Conservation (phyloP, 164 flowering plant genomes). For the Kingdonia uniflora region DNA sequence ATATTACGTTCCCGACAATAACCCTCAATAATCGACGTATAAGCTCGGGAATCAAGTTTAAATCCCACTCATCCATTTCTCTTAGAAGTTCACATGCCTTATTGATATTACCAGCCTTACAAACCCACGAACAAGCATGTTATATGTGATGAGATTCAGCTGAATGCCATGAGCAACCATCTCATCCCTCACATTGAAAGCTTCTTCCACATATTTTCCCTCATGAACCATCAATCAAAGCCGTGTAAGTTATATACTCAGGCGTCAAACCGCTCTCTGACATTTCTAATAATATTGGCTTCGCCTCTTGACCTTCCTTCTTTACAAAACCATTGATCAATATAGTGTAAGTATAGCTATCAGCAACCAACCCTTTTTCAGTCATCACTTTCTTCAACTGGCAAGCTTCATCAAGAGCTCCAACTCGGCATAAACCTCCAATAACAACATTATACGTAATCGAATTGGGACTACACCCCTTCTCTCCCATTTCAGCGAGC, state of each 20-base stretch:
- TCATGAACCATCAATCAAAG: constrained; percentile 51
- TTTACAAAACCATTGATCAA: constrained; percentile 45
- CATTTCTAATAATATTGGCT: constrained; percentile 35
- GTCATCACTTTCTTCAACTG: constrained; percentile 39
- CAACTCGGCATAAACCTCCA: constrained; percentile 49
- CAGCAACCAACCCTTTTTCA: constrained; percentile 41
- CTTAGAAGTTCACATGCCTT: constrained; percentile 33
- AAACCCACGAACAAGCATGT: constrained; percentile 43
- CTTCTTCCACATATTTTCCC: constrained; percentile 38
- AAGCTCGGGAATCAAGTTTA: constrained; percentile 35
- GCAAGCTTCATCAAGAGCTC: constrained; percentile 48
- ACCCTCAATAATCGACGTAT: constrained; percentile 46
- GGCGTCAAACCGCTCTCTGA: constrained; percentile 29
- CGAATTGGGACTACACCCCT: constrained; percentile 47
- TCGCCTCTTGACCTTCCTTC: constrained; percentile 32
- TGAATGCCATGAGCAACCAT: constrained; percentile 38
- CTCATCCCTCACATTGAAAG: constrained; percentile 36
- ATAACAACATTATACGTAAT: constrained; percentile 51
- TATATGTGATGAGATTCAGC: constrained; percentile 29
- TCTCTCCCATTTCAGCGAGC: constrained; percentile 50
- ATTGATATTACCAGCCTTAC: constrained; percentile 39
- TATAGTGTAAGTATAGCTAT: constrained; percentile 33
- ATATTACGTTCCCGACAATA: constrained; percentile 26
- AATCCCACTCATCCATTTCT: constrained; percentile 45
- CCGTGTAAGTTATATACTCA: constrained; percentile 20